phyloP scores from a whole-genome alignment of 257 asterid genomes.

The Solanum virginianum region DNA sequence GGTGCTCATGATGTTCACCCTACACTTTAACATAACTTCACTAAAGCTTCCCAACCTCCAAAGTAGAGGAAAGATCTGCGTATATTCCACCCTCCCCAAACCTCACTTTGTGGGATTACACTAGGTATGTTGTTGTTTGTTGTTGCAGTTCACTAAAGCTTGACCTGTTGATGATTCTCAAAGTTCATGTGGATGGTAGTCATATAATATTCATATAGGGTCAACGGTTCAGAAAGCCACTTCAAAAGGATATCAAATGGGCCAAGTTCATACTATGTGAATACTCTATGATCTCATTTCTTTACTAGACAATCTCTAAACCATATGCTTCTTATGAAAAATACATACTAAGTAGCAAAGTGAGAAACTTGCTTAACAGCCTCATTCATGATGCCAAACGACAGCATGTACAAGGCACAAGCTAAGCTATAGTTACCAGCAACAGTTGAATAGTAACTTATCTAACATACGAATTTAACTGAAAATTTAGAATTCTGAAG shows the following conservation, averaged over 20 bases:
- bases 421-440: background rate
- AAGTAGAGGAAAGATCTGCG: background rate
- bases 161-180: background rate
- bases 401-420: background rate
- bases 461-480: background rate
- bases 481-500: background rate
- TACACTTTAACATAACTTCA: background rate
- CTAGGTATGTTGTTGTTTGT: too few relatives aligned
- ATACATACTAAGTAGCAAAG: background rate
- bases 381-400: background rate
- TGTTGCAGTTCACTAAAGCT: background rate
- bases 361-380: background rate
- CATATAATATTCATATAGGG: background rate
- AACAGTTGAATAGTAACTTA: background rate
- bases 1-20: background rate
- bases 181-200: background rate
- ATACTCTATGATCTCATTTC: background rate
- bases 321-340: background rate
- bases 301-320: background rate
- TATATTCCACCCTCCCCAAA: background rate
- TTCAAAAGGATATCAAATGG: background rate
- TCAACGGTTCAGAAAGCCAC: background rate
- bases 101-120: background rate
- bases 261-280: background rate
- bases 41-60: background rate